Evolutionary conservation across 192 early-diverging fungal genomes (phyloP).

Genomic region (Coemansia sp.): DNA sequence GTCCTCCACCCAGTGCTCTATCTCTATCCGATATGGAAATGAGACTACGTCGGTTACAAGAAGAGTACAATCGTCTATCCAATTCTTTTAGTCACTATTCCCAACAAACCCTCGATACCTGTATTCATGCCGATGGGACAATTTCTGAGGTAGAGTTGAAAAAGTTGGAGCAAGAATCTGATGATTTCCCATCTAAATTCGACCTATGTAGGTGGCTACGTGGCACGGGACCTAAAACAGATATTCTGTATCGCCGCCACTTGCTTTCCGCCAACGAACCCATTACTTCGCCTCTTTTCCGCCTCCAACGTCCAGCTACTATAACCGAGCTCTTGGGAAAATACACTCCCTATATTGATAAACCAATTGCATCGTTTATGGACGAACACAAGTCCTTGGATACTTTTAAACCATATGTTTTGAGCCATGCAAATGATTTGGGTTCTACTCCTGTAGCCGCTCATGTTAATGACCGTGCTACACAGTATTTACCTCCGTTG

Average conservation of each 20-base stretch:
- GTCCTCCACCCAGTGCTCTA: background rate
- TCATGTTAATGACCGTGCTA: slow-evolving; percentile 23
- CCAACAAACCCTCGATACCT: slow-evolving; percentile 1
- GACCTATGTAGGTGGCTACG: slow-evolving; percentile 37
- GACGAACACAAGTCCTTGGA: slow-evolving; percentile 14
- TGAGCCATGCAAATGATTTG: slow-evolving; percentile 25
- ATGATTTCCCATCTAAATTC: background rate
- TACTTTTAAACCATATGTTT: slow-evolving; percentile 19
- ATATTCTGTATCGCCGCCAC: slow-evolving; percentile 22
- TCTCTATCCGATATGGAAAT: slow-evolving; percentile 4
- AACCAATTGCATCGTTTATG: slow-evolving; percentile 32
- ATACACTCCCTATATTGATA: slow-evolving; percentile 6
- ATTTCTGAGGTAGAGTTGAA: too few relatives aligned
- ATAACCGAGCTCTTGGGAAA: slow-evolving; percentile 25
- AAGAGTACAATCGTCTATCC: background rate
- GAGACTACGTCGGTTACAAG: slow-evolving; percentile 1
- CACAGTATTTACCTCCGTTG: slow-evolving; percentile 30
- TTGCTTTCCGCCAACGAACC: slow-evolving; percentile 7
- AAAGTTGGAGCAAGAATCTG: background rate
- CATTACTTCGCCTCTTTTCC: slow-evolving; percentile 21
- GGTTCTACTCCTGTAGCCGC: slow-evolving; percentile 6
- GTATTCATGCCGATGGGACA: too few relatives aligned
- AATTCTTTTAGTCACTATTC: background rate
- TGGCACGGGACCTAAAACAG: slow-evolving; percentile 14
- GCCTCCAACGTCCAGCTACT: slow-evolving; percentile 12